These are phyloP conservation scores for Daldinia loculata DNA, from an alignment of 495 filamentous ascomycete genomes.

Conservation along the genomic window DNA sequence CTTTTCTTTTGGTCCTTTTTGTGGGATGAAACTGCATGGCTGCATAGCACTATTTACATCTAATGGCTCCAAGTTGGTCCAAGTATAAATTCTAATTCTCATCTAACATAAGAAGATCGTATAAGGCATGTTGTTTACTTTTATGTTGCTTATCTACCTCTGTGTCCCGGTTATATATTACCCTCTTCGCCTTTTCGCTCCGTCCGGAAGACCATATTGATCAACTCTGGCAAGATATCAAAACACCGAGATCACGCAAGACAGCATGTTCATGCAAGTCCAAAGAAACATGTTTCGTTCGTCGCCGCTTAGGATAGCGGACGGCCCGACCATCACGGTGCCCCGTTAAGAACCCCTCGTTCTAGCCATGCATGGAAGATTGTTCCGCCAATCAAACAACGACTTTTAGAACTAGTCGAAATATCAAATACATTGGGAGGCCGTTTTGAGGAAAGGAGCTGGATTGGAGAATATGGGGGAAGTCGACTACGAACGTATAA, in stretches of 20 bases:
- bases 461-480: conserved; percentile 23
- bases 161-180: neutral
- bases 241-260: conserved; percentile 11
- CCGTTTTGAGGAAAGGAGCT: conserved; percentile 10
- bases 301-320: conserved; percentile 3
- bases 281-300: conserved; percentile 14
- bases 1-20: too few species aligned
- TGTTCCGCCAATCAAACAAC: conserved; percentile 26
- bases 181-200: neutral
- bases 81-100: too few species aligned
- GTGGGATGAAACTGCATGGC: too few species aligned
- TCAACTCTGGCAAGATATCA: neutral
- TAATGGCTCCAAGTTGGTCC: too few species aligned
- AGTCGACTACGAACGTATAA: neutral
- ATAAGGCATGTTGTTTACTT: too few species aligned
- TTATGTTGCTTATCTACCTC: too few species aligned
- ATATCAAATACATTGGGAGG: conserved; percentile 19
- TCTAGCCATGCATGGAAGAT: conserved; percentile 26
- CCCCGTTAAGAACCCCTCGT: conserved; percentile 21
- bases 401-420: neutral
- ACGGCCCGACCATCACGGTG: neutral
- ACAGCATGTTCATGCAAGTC: conserved; percentile 12
- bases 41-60: too few species aligned
- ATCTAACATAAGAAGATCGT: too few species aligned
- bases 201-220: conserved; percentile 1